Evolutionary conservation across 108 stramenopile genomes (phyloP), one percentile per base, ranked within the genome.

Genomic region (Conticribra guillardii): DNA sequence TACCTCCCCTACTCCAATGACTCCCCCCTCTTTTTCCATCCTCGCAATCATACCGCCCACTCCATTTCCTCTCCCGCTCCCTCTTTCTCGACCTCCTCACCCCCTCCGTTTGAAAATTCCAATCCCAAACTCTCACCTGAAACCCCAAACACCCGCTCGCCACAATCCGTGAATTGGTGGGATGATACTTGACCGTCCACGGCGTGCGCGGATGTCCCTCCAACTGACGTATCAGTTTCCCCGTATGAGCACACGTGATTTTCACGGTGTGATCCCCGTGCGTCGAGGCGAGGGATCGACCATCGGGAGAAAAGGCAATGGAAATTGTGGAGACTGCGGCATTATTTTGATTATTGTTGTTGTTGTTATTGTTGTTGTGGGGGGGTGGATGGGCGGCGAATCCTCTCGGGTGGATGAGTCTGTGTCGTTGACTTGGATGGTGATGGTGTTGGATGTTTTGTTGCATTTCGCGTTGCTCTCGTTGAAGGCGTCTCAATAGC

Each of bases 241-340:
- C 90, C 17, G 87, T 87, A 31, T 56, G 33, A 26, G 83, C 88
- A 52, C 82, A 85, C 1, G 96, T 82, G 21, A 99, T 92, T 75
- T 99, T 99, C 50, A 99, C 96, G n/a, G 97, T 97, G 78, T 99
- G 99, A 74, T 99, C 99, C 2, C 99, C 99, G 54, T 99, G 99
- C 16, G 99, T 98, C 1, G 92, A 93, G n/a, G 98, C 97, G 70
- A 99, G 79, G 15, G 93, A 90, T 9, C 85, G 68, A 29, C 81
- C 81, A 51, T 91, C 86, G 18, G 86, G 82, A 44, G 86, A 82
- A 71, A 94, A 92, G 60, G 89, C 87, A 22, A 92, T 74, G 45
- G 90, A 92, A 60, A 94, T 94, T 15, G 92, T 90, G 23, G 76
- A 79, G 49, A 93, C 87, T 0, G 92, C 28, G 26, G 46, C 22